Conservation (phyloP, 192 early-diverging fungal species). For the Radiomyces spectabilis region DNA sequence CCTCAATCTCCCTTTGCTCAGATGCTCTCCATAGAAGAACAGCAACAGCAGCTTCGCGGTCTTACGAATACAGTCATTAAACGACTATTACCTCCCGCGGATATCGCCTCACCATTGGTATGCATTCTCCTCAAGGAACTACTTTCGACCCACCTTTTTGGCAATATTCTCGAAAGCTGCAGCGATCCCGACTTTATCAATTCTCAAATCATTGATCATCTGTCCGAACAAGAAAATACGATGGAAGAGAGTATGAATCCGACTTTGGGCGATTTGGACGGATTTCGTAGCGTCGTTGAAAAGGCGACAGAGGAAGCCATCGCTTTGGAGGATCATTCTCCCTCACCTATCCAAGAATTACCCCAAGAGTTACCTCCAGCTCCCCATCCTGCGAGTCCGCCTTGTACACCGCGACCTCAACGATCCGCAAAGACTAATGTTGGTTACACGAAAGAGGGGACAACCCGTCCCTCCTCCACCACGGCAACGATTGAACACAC, state of each 20-base stretch:
- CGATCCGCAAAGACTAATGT: no score
- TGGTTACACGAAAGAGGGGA: no score
- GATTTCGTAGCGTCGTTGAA: slow-evolving; percentile 16
- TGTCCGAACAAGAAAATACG: slow-evolving; percentile 10
- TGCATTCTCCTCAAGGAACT: slow-evolving; percentile 42
- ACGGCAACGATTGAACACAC: no score
- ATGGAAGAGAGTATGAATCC: not conserved
- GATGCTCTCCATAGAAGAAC: slow-evolving; percentile 27
- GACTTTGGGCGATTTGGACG: not conserved
- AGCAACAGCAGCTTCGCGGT: slow-evolving; percentile 30
- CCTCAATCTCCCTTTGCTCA: slow-evolving; percentile 40
- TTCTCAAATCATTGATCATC: slow-evolving; percentile 37
- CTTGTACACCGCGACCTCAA: no score
- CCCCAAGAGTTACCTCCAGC: no score
- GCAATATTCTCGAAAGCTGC: slow-evolving; percentile 29
- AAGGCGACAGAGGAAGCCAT: slow-evolving; percentile 25
- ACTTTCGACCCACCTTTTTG: slow-evolving; percentile 38
- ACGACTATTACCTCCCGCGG: slow-evolving; percentile 31
- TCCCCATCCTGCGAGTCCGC: no score
- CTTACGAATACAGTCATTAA: slow-evolving; percentile 29
- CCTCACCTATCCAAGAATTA: no score
- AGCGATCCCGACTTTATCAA: slow-evolving; percentile 51
- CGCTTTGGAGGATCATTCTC: no score
- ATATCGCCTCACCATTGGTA: slow-evolving; percentile 30
- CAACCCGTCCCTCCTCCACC: not conserved